phyloP scores from a whole-genome alignment of 169 alveolate species.

The Cryptosporidium meleagridis region DNA sequence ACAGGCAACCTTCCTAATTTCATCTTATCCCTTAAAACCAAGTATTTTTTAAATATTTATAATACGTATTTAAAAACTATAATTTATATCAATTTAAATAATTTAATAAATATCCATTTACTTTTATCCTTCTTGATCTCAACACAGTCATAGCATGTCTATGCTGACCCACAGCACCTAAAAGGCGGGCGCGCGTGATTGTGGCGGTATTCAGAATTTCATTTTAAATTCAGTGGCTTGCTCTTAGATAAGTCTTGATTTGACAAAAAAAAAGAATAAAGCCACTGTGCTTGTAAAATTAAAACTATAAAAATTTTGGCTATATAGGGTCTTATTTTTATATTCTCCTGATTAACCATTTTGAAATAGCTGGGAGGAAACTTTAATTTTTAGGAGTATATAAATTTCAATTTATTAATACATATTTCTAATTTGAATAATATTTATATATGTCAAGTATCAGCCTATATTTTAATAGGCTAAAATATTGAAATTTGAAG shows the following conservation, averaged over 20 bases:
- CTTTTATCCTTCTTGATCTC: not conserved
- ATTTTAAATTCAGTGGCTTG: not conserved
- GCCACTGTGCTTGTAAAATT: not conserved
- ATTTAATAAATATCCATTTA: not conserved
- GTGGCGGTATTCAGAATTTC: not conserved
- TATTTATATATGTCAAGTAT: not conserved
- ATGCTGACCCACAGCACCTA: constrained; percentile 52
- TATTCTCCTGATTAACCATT: not conserved
- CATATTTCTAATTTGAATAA: too few species aligned
- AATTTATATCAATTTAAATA: not conserved
- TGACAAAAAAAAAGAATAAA: not conserved
- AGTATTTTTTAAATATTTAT: not conserved
- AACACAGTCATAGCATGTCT: constrained; percentile 21
- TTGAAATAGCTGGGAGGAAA: not conserved
- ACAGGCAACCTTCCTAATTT: not conserved
- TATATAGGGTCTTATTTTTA: too few species aligned
- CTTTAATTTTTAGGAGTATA: not conserved
- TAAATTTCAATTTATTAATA: too few species aligned
- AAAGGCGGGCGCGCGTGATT: constrained; percentile 20
- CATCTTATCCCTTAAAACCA: not conserved
- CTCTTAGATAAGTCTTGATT: not conserved
- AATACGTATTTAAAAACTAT: not conserved
- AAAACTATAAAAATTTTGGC: not conserved
- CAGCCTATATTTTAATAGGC: not conserved
- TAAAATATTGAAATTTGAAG: not conserved